Percentiles rank a stretch among this genome's conserved stretches.
These are phyloP conservation scores for Teratosphaeria destructans DNA, from an alignment of 2,329 filamentous ascomycete species.

Conservation along the genomic window DNA sequence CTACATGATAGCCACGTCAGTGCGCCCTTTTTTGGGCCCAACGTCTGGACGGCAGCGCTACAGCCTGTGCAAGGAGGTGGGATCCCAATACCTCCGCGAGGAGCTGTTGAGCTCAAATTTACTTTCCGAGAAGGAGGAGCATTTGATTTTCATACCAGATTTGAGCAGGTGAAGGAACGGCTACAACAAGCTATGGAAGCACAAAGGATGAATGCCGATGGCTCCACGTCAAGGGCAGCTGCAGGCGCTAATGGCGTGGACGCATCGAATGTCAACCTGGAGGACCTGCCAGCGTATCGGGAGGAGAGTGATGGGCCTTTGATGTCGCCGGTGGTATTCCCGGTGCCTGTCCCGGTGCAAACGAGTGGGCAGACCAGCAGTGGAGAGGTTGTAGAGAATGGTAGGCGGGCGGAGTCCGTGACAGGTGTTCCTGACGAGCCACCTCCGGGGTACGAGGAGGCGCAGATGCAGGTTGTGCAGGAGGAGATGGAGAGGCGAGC, in stretches of 20 bases:
- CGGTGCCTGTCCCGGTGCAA: constrained; percentile 29
- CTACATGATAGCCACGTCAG: constrained; percentile 77
- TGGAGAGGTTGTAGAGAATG: constrained; percentile 13
- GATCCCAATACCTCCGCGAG: constrained; percentile 60
- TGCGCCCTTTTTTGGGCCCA: constrained; percentile 85
- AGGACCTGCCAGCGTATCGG: constrained; percentile 83
- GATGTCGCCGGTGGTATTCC: constrained; percentile 14
- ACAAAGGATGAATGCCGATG: constrained; percentile 35
- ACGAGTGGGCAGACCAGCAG: constrained; percentile 13
- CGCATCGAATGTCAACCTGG: constrained; percentile 60
- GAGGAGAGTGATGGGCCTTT: constrained; percentile 37
- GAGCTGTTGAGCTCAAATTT: constrained; percentile 68
- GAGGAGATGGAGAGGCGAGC: constrained; percentile 55
- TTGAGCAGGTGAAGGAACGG: constrained; percentile 75
- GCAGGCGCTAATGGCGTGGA: constrained; percentile 41
- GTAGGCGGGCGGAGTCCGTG: constrained; percentile 5
- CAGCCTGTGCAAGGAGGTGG: constrained; percentile 75
- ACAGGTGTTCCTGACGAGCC: constrained; percentile 55
- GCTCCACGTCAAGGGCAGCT: constrained; percentile 5
- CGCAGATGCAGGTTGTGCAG: constrained; percentile 69
- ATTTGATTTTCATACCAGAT: constrained; percentile 75
- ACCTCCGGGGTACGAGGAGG: constrained; percentile 85
- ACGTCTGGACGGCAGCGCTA: constrained; percentile 74
- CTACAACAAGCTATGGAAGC: constrained; percentile 71
- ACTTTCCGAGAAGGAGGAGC: constrained; percentile 94